A percentile compares a stretch with the other conserved stretches of the same genome.
Conservation (phyloP, 441 rosid species). For the Jatropha multifida region DNA sequence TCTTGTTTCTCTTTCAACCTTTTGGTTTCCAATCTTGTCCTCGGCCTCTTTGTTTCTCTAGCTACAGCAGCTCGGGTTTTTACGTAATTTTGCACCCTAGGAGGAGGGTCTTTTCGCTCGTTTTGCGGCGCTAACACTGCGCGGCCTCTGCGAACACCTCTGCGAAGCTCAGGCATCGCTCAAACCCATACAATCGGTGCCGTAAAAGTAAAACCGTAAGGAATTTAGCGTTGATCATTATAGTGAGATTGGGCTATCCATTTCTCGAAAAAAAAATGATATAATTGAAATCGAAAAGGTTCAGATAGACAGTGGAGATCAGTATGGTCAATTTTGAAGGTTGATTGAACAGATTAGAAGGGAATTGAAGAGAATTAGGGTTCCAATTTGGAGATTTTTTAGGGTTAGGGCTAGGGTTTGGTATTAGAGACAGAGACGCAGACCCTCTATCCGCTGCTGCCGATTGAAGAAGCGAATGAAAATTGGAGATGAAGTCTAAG, state of each 20-base stretch:
- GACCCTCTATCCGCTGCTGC: not conserved
- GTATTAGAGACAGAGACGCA: not conserved
- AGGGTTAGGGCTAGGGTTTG: conserved; percentile 33
- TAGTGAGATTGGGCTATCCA: conserved; percentile 32
- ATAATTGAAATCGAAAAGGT: not conserved
- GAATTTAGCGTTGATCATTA: conserved; percentile 44
- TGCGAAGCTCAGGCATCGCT: conserved; percentile 90
- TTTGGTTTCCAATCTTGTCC: conserved; percentile 62
- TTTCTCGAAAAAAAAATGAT: conserved; percentile 10
- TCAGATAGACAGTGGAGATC: not conserved
- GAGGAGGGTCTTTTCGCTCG: conserved; percentile 23
- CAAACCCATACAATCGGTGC: conserved; percentile 63
- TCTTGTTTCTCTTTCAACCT: conserved; percentile 32
- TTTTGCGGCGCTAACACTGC: conserved; percentile 38
- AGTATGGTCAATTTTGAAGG: not conserved
- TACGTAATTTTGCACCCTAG: conserved; percentile 27
- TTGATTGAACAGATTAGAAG: not conserved
- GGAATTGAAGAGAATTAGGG: not conserved
- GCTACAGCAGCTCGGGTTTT: conserved; percentile 48
- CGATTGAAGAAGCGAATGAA: not conserved
- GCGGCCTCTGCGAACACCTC: conserved; percentile 71
- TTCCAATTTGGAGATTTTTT: not conserved
- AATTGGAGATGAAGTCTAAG: not conserved
- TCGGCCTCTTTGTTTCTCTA: conserved; percentile 48
- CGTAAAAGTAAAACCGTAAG: conserved; percentile 26